These are phyloP conservation scores for Apodospora peruviana DNA, from an alignment of 495 filamentous ascomycete genomes.

Conservation along the genomic window DNA sequence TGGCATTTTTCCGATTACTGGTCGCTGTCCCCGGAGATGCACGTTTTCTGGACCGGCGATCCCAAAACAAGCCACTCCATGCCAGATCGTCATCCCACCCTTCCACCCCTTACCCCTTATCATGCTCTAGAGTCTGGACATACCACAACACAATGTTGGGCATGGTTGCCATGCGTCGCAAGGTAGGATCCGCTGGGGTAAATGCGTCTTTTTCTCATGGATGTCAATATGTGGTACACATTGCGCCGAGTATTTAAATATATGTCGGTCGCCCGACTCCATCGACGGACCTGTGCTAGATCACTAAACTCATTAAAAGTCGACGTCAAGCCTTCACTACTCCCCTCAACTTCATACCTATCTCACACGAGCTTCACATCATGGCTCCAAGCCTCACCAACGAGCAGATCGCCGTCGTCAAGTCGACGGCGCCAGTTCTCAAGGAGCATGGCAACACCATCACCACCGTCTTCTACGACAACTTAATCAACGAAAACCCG, in stretches of 20 bases:
- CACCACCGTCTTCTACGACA: conserved; percentile 62
- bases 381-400: conserved; percentile 25
- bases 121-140: too few relatives aligned
- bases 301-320: too few relatives aligned
- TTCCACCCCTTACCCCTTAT: too few relatives aligned
- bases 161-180: too few relatives aligned
- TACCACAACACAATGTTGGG: too few relatives aligned
- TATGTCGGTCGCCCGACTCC: too few relatives aligned
- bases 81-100: too few relatives aligned
- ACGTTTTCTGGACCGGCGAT: background rate
- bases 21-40: background rate
- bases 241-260: too few relatives aligned
- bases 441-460: conserved; percentile 60
- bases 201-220: background rate
- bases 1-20: background rate
- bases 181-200: too few relatives aligned
- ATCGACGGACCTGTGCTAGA: too few relatives aligned
- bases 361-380: background rate
- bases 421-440: conserved; percentile 57
- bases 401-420: conserved; percentile 47
- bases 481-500: conserved; percentile 57
- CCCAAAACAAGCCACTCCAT: background rate
- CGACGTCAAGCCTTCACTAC: background rate
- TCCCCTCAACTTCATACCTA: background rate
- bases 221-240: too few relatives aligned